Percentiles rank a stretch among this genome's conserved stretches.
phyloP scores from a whole-genome alignment of 1,139 yeast genomes.

The Blastobotrys petasosporus region DNA sequence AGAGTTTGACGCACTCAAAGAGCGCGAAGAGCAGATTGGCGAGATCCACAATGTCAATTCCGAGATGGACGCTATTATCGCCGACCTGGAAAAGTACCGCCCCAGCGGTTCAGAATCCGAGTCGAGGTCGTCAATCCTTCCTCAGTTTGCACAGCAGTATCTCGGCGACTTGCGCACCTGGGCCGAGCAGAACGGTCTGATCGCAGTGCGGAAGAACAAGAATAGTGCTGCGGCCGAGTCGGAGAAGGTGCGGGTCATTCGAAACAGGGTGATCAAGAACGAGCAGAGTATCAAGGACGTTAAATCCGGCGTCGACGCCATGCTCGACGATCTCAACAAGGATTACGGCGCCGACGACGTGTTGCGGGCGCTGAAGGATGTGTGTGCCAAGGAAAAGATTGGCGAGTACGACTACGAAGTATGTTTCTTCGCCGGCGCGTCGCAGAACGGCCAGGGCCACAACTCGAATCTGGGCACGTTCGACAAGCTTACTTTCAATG shows the following conservation, averaged over 20 bases:
- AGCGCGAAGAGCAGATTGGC: conserved; percentile 4
- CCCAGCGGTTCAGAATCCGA: conserved; percentile 1
- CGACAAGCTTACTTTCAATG: conserved; percentile 22
- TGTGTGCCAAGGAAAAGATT: conserved; percentile 44
- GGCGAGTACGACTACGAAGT: conserved; percentile 71
- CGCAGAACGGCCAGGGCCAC: conserved; percentile 48
- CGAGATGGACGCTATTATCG: conserved; percentile 7
- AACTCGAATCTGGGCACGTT: conserved; percentile 50
- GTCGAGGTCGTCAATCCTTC: conserved; percentile 1
- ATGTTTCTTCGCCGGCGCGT: conserved; percentile 51
- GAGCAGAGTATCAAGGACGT: conserved; percentile 1
- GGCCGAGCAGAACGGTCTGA: conserved; percentile 25
- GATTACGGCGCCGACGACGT: conserved; percentile 60
- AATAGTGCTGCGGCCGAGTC: not conserved
- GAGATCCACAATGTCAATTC: conserved; percentile 7
- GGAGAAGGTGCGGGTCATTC: conserved; percentile 1
- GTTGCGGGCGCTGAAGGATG: conserved; percentile 50
- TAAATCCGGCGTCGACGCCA: conserved; percentile 1
- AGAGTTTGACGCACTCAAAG: conserved; percentile 41
- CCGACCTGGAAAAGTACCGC: conserved; percentile 8
- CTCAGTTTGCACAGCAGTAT: conserved; percentile 7
- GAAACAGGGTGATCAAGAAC: conserved; percentile 7
- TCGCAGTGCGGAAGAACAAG: conserved; percentile 15
- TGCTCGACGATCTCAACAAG: conserved; percentile 16
- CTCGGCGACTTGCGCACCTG: conserved; percentile 16